Evolutionary conservation across 1,284 basidiomycete genomes (phyloP).

Genomic region (Filobasidium uniguttulatum): DNA sequence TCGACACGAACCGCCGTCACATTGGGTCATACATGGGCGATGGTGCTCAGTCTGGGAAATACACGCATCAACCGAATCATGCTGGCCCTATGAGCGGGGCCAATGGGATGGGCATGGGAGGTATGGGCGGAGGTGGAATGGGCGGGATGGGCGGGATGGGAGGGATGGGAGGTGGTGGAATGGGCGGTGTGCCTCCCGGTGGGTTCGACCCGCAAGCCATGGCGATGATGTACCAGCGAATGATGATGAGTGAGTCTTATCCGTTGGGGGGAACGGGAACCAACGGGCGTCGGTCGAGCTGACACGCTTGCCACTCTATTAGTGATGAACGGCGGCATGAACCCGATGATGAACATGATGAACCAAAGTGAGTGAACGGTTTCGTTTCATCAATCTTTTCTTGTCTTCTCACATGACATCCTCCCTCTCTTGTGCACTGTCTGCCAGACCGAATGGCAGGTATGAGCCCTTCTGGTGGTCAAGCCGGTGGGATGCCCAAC

Average conservation of each 20-base stretch:
- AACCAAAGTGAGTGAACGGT: conserved; percentile 5
- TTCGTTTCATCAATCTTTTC: neutral
- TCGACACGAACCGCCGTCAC: conserved; percentile 18
- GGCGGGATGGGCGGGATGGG: conserved; percentile 35
- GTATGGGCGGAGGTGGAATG: conserved; percentile 36
- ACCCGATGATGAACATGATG: conserved; percentile 13
- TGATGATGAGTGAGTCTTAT: conserved; percentile 32
- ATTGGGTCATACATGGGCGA: conserved; percentile 19
- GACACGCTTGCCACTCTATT: conserved; percentile 15
- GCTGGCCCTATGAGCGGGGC: conserved; percentile 20
- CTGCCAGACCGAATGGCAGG: conserved; percentile 4
- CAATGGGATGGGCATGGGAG: conserved; percentile 39
- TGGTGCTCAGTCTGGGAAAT: conserved; percentile 32
- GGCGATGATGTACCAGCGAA: conserved; percentile 44
- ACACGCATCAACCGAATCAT: conserved; percentile 16
- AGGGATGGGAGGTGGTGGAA: conserved; percentile 3
- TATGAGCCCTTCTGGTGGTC: neutral
- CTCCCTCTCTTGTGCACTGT: neutral
- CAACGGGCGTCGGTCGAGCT: too few species aligned
- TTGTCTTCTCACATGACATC: neutral
- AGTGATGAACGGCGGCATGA: conserved; percentile 10
- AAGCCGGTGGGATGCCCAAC: conserved; percentile 11
- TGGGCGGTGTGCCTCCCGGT: conserved; percentile 20
- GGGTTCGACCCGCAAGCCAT: conserved; percentile 42
- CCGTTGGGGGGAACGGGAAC: conserved; percentile 22